Evolutionary conservation across 345 rosid species (phyloP).

Genomic region (Isatis tinctoria): DNA sequence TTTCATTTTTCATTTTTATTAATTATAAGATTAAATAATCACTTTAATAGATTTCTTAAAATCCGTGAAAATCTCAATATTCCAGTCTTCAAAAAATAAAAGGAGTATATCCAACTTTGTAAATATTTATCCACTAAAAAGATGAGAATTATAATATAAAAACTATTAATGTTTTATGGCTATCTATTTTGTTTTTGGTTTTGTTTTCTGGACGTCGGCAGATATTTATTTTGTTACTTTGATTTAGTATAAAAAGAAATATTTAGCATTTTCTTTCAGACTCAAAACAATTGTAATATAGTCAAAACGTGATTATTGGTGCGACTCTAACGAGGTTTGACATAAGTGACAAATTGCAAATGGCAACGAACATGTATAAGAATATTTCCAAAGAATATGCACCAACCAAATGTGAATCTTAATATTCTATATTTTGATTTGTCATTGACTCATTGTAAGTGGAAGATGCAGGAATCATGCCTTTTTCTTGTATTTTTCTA

Average conservation of each 20-base stretch:
- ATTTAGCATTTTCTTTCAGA: neutral
- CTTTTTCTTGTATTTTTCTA: neutral
- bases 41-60: no score
- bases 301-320: constrained; percentile 23
- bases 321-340: constrained; percentile 14
- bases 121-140: neutral
- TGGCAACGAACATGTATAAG: constrained; percentile 6
- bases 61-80: no score
- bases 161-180: neutral
- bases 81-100: no score
- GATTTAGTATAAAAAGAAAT: neutral
- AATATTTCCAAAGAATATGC: constrained; percentile 28
- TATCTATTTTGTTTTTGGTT: neutral
- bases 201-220: neutral
- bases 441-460: constrained; percentile 6
- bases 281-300: neutral
- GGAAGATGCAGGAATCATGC: constrained; percentile 16
- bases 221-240: neutral
- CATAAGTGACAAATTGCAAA: neutral
- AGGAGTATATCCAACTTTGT: no score
- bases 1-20: no score
- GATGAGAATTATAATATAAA: neutral
- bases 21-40: no score
- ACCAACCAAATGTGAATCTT: constrained; percentile 28
- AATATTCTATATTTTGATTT: constrained; percentile 2